A percentile compares a stretch with the other conserved stretches of the same genome.
Conservation (phyloP, 2,329 filamentous ascomycete genomes). For the Scedosporium minutisporum region DNA sequence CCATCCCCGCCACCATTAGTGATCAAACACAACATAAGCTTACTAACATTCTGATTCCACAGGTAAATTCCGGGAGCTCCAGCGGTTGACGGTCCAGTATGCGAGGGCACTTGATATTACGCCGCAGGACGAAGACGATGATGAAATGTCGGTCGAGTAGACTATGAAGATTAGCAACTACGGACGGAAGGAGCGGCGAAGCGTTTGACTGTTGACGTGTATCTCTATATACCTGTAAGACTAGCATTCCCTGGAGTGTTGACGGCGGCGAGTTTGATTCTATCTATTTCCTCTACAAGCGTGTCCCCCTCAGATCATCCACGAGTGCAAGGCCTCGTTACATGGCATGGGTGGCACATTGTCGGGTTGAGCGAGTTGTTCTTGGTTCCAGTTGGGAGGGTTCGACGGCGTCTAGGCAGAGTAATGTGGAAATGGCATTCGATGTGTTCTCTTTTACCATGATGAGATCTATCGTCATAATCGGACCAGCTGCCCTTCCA, state of each 20-base stretch:
- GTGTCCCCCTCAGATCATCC: too few species aligned
- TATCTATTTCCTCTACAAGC: background rate
- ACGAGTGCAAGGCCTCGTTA: too few species aligned
- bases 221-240: constrained; percentile 1
- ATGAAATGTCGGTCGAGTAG: constrained; percentile 16
- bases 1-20: background rate
- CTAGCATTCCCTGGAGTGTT: background rate
- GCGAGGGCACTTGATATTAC: constrained; percentile 67
- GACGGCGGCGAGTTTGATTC: background rate
- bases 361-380: too few species aligned
- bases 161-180: background rate
- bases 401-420: background rate
- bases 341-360: too few species aligned
- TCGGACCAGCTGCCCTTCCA: background rate
- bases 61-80: constrained; percentile 94
- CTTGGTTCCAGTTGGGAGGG: too few species aligned
- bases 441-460: background rate
- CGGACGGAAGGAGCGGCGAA: background rate
- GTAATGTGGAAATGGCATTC: background rate
- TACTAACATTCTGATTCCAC: constrained; percentile 20
- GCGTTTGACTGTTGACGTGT: background rate
- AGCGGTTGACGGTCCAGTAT: constrained; percentile 91
- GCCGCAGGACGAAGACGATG: constrained; percentile 32
- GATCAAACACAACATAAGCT: background rate
- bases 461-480: background rate